phyloP scores from a whole-genome alignment of 176 grass and related monocot genomes.

The Pontederia paniculata region DNA sequence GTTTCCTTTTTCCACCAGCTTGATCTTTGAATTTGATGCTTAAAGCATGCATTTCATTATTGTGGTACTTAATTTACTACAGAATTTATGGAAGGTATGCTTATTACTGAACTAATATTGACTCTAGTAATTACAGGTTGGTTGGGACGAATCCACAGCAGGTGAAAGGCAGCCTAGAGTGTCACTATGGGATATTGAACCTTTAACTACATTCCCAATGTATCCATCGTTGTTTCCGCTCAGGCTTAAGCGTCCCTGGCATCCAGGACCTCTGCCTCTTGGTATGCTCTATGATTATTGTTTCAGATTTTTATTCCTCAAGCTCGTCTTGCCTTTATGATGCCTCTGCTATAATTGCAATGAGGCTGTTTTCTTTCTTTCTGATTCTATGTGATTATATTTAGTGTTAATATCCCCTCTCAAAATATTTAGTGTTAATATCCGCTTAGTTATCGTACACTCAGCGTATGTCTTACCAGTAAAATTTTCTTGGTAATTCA shows the following conservation, averaged over 20 bases:
- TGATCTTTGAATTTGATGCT: background rate
- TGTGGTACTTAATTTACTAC: background rate
- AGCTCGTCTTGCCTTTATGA: background rate
- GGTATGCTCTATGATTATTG: constrained; percentile 32
- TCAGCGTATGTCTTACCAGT: too few relatives aligned
- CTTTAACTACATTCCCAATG: constrained; percentile 93
- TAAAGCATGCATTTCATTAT: too few relatives aligned
- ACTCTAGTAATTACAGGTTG: constrained; percentile 54
- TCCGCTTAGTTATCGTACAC: too few relatives aligned
- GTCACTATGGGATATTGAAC: constrained; percentile 95
- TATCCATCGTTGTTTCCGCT: constrained; percentile 89
- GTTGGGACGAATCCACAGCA: constrained; percentile 96
- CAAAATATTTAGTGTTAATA: too few relatives aligned
- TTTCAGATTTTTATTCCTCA: constrained; percentile 18
- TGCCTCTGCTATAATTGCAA: too few relatives aligned
- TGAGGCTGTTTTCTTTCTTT: too few relatives aligned
- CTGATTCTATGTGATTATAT: too few relatives aligned
- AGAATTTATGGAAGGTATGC: background rate
- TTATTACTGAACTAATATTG: background rate
- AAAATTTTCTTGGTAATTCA: too few relatives aligned
- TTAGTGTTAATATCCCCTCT: too few relatives aligned
- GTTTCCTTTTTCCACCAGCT: background rate
- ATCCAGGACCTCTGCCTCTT: constrained; percentile 73
- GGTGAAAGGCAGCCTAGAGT: constrained; percentile 90
- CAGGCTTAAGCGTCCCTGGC: constrained; percentile 90